Percentiles rank a stretch among this genome's conserved stretches.
These are phyloP conservation scores for Xerocomus potaroensis DNA, from an alignment of 768 basidiomycete species.

Conservation along the genomic window DNA sequence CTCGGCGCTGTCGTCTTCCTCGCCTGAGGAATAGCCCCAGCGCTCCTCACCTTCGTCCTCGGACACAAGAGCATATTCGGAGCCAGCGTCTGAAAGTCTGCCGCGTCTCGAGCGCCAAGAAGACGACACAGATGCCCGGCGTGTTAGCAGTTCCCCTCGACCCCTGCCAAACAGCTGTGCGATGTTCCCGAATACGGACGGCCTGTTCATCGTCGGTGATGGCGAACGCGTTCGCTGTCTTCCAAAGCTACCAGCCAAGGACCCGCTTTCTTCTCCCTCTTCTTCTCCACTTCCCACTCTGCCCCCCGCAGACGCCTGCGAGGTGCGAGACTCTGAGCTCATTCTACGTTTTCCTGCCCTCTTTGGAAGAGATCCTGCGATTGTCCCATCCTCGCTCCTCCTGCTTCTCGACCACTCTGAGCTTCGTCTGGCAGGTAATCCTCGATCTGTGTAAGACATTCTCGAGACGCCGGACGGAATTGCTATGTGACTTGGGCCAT, in stretches of 20 bases:
- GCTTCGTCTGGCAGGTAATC: conserved; percentile 44
- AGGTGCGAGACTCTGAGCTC: conserved; percentile 38
- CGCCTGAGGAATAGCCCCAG: conserved; percentile 93
- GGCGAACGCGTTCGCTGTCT: conserved; percentile 32
- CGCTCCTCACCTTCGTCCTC: conserved; percentile 65
- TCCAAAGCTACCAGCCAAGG: conserved; percentile 23
- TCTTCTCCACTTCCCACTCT: conserved; percentile 35
- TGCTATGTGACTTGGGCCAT: conserved; percentile 59
- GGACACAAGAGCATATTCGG: conserved; percentile 52
- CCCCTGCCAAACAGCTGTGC: conserved; percentile 63
- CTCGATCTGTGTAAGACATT: conserved; percentile 60
- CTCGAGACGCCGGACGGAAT: conserved; percentile 78
- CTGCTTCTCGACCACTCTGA: conserved; percentile 48
- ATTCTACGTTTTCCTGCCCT: conserved; percentile 38
- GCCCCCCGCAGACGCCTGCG: conserved; percentile 40
- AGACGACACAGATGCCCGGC: conserved; percentile 49
- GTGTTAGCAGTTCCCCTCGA: conserved; percentile 37
- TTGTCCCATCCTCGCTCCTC: conserved; percentile 42
- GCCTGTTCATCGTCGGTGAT: conserved; percentile 36
- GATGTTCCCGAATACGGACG: conserved; percentile 58
- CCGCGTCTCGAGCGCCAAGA: conserved; percentile 47
- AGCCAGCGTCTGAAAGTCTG: conserved; percentile 52
- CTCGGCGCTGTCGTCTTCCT: conserved; percentile 54
- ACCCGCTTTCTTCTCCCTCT: conserved; percentile 36
- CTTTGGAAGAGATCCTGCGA: conserved; percentile 24